Evolutionary conservation across 2,329 filamentous ascomycete species (phyloP), one percentile per base, ranked within the genome.

Genomic region (Colletotrichum plurivorum): DNA sequence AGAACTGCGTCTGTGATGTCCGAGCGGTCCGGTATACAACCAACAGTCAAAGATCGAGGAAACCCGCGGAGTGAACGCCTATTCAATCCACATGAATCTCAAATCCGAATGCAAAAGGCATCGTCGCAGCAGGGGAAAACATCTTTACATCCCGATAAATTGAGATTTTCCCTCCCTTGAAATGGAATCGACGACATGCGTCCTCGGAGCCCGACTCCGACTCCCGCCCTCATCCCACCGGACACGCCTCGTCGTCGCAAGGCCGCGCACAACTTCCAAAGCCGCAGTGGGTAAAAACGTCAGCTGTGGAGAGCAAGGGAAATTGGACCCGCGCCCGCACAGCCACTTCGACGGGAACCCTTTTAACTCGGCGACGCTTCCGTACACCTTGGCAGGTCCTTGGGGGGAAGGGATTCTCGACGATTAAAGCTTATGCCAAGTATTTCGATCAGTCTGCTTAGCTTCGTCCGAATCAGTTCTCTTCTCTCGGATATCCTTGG

Each of bases 231-330:
- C 31, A 36, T 36, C 41, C 41, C 41, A 43, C 41, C 16, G 20
- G 22, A 12, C 22, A 25, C 22, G 31, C 20, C 41, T 48, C 15
- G 48, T 18, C 46, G n/a, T 49, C 16, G 18, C 20, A n/a, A 22
- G 3, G 46, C 18, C 12, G n/a, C 16, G 22, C 46, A 10, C 16
- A 22, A 49, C 20, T 5, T 22, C 46, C 25, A 41, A 49, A 20
- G 51, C 31, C 36, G 27, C 41, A 53, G 36, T 69, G 66, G 66
- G 66, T 69, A 36, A 10, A 58, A 45, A 69, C 66, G 66, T 69
- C 66, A 69, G 61, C 49, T 57, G 66, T 69, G 66, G 66, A 69
- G 66, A 69, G 66, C n/a, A 55, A 55, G 59, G 58, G 62, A 64
- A 64, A 64, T 8, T 69, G 66, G 66, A 66, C 54, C 66, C 54